phyloP scores from a whole-genome alignment of 148 eudicot species.

The Cornus suecica region DNA sequence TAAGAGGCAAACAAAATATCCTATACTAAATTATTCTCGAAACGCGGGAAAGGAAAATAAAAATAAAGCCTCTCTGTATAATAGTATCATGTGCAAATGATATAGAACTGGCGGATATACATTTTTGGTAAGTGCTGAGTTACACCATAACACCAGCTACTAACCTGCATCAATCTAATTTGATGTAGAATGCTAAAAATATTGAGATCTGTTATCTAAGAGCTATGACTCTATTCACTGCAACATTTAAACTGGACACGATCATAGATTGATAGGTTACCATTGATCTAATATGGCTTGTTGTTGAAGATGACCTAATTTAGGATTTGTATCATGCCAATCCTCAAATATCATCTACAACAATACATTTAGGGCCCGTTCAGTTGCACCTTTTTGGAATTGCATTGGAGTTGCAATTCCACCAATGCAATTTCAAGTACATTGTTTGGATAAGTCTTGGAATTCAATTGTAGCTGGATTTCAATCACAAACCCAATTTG shows the following conservation, averaged over 20 bases:
- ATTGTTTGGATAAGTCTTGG: too few species aligned
- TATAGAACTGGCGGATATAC: too few species aligned
- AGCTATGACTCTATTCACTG: background rate
- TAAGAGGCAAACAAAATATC: background rate
- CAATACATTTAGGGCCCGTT: background rate
- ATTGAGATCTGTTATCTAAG: background rate
- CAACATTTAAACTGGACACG: background rate
- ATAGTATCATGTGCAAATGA: too few species aligned
- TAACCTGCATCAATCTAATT: background rate
- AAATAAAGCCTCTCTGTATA: background rate
- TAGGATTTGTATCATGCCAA: background rate
- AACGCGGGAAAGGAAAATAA: background rate
- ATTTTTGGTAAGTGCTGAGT: background rate
- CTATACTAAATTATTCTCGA: too few species aligned
- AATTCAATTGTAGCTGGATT: too few species aligned
- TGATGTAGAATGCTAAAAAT: background rate
- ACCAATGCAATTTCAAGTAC: too few species aligned
- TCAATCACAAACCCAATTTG: too few species aligned
- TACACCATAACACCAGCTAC: background rate
- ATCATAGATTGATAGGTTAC: background rate
- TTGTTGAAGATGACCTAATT: background rate
- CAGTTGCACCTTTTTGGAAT: background rate
- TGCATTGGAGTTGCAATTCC: background rate
- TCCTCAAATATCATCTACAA: background rate
- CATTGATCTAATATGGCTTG: too few species aligned